Percentiles rank a stretch among this genome's conserved stretches.
phyloP scores from a whole-genome alignment of 2,329 filamentous ascomycete genomes.

The Botrytis sinoallii region DNA sequence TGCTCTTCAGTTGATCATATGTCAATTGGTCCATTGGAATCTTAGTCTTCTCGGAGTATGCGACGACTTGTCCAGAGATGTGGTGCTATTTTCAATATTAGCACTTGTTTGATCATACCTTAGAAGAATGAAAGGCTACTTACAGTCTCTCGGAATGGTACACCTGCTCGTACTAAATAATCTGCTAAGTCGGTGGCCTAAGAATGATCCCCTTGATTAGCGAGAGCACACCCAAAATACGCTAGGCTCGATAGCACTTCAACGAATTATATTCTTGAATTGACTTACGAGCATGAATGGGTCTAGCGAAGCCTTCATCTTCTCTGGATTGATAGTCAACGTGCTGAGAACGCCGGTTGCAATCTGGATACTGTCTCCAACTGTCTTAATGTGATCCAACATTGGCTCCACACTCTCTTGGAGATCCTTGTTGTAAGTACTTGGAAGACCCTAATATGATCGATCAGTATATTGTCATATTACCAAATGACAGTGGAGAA shows the following conservation, averaged over 20 bases:
- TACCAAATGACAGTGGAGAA: not conserved
- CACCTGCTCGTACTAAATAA: slow-evolving; percentile 61
- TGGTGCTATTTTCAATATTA: slow-evolving; percentile 50
- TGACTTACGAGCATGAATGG: slow-evolving; percentile 66
- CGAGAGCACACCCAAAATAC: not conserved
- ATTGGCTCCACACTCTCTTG: slow-evolving; percentile 86
- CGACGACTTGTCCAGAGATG: slow-evolving; percentile 69
- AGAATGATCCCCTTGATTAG: not conserved
- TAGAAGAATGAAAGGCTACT: not conserved
- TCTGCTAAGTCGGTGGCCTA: slow-evolving; percentile 58
- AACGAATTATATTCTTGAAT: not conserved
- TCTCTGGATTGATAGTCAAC: slow-evolving; percentile 64
- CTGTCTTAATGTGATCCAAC: slow-evolving; percentile 78
- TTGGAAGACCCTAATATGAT: slow-evolving; percentile 59
- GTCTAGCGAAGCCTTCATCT: slow-evolving; percentile 75
- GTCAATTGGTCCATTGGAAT: slow-evolving; percentile 69
- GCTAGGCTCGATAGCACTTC: slow-evolving; percentile 8
- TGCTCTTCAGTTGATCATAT: slow-evolving; percentile 59
- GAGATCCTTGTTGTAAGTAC: slow-evolving; percentile 29
- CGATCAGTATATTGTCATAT: not conserved
- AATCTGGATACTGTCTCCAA: slow-evolving; percentile 78
- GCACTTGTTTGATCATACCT: not conserved
- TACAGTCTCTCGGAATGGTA: slow-evolving; percentile 71
- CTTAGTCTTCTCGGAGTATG: slow-evolving; percentile 63
- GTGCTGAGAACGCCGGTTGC: slow-evolving; percentile 77